Evolutionary conservation across 805 yeast species (phyloP).

Genomic region (Ogataea henricii): DNA sequence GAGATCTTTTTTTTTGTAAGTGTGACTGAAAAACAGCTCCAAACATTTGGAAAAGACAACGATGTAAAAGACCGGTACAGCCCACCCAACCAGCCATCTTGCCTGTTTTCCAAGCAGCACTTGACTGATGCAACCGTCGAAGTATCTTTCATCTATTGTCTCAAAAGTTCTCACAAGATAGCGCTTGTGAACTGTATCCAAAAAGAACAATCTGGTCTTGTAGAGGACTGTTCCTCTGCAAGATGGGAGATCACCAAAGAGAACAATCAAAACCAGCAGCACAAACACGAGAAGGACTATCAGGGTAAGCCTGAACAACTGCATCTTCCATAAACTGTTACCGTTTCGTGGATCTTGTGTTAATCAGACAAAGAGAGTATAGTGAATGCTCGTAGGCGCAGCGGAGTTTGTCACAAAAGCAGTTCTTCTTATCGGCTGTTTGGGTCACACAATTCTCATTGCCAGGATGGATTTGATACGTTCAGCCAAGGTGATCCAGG

Average conservation of each 20-base stretch:
- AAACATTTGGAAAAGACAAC: constrained; percentile 36
- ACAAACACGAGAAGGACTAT: constrained; percentile 14
- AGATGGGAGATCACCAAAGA: constrained; percentile 53
- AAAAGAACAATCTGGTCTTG: constrained; percentile 14
- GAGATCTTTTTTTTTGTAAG: constrained; percentile 20
- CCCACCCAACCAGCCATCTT: constrained; percentile 39
- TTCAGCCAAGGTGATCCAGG: no score
- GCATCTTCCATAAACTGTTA: no score
- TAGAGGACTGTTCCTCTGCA: constrained; percentile 39
- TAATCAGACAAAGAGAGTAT: no score
- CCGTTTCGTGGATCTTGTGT: no score
- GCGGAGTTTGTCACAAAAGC: no score
- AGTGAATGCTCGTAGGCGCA: no score
- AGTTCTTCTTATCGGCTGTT: no score
- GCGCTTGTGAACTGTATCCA: constrained; percentile 5
- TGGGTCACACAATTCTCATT: no score
- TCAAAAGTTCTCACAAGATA: constrained; percentile 7
- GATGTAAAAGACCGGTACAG: constrained; percentile 46
- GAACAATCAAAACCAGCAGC: constrained; percentile 31
- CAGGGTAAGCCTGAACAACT: constrained; percentile 2
- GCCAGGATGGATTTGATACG: no score
- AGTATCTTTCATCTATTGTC: constrained; percentile 27
- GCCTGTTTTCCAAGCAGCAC: constrained; percentile 12
- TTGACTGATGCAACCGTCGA: constrained; percentile 25
- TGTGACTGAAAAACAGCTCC: constrained; percentile 26